Base-by-base conservation (phyloP, 805 yeast species). In the Suhomyces kilbournensis region DNA sequence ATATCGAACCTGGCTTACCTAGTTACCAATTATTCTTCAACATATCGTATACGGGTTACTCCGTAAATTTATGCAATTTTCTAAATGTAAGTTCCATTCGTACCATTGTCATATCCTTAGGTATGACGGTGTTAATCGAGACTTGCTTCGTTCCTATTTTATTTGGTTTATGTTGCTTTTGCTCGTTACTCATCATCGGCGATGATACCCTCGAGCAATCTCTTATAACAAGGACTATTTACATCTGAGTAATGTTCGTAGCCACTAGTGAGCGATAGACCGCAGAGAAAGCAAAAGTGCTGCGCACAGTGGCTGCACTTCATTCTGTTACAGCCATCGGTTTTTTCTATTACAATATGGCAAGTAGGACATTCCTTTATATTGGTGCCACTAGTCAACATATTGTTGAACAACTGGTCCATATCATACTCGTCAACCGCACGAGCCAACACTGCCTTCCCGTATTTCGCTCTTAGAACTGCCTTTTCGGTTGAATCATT, bases 321-420 rank as follows among this genome's bases (percentile, higher is more conserved):
- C 85, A 84, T 82, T 59, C 81, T 82, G 59, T 83, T 84, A 62
- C 88, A 84, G 4, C 88, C 90, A 56, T 83, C 87, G 22, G 76
- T 68, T 52, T 81, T 75, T 53, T 82, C 81, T 5, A 82, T 76
- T 6, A 76, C 76, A 2, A 76, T 59, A 14, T 65, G 62, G 59
- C 88, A 84, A 3, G 65, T 63, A 0, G 89, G 88, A 56, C 88
- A 84, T 19, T 28, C 47, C 7, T 39, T 32, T 23, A 53, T 22
- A 14, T 40, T 49, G 49, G 71, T 63, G n/a, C 71, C 75, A 8
- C 74, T 71, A 10, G 56, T 59, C 9, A 83, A 62, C 48, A 81
- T 66, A 34, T 74, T 69, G 40, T 76, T 71, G 57, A 84, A 75
- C 23, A 78, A 55, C 52, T 66, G 62, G 47, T 82, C 85, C 49